phyloP scores from a whole-genome alignment of 192 early-diverging fungal genomes.

The Mortierella claussenii region DNA sequence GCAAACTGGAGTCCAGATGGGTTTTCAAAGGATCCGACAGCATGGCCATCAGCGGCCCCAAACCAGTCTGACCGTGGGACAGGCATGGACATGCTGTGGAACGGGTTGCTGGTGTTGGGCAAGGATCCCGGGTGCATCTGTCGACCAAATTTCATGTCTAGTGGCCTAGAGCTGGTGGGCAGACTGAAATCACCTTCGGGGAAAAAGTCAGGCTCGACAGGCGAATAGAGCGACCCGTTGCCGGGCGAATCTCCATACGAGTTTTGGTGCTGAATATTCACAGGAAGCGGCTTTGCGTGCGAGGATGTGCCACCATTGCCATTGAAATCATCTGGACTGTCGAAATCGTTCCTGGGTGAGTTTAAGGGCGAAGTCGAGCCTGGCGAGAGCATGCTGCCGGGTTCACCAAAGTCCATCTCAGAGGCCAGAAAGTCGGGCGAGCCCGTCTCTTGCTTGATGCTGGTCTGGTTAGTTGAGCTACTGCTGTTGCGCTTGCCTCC shows the following conservation, averaged over 20 bases:
- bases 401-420: conserved; percentile 56
- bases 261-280: conserved; percentile 41
- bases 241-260: conserved; percentile 53
- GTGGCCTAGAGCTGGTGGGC: conserved; percentile 33
- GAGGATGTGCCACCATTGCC: conserved; percentile 1
- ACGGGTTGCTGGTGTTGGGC: conserved; percentile 22
- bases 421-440: conserved; percentile 49
- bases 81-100: conserved; percentile 53
- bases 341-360: conserved; percentile 54
- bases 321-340: conserved; percentile 51
- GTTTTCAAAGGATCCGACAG: conserved; percentile 44
- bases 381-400: conserved; percentile 50
- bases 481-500: conserved; percentile 42
- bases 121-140: conserved; percentile 37
- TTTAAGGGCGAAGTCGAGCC: conserved; percentile 44
- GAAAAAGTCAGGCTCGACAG: conserved; percentile 44
- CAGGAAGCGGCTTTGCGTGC: conserved; percentile 35
- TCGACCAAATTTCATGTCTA: conserved; percentile 53
- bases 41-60: conserved; percentile 42
- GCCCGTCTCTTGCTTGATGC: conserved; percentile 53
- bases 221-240: conserved; percentile 46
- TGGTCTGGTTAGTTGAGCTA: conserved; percentile 11
- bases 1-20: conserved; percentile 44
- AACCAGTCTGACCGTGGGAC: conserved; percentile 51
- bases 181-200: conserved; percentile 52